Base-by-base conservation (phyloP, 345 rosid species). In the Pugionium dolabratum region DNA sequence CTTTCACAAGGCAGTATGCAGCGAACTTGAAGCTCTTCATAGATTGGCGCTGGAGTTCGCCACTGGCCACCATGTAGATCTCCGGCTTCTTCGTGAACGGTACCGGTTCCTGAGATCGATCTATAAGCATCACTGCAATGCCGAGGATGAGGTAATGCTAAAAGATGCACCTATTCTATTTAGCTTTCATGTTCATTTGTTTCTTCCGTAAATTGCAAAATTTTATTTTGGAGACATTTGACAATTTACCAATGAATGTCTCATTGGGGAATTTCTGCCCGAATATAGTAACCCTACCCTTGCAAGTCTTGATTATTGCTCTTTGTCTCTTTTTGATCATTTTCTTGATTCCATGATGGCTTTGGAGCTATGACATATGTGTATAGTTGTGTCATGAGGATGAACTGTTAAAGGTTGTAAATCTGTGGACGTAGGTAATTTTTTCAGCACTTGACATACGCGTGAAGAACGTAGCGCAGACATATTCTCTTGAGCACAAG, bases 361-460 rank as follows among this genome's bases (percentile, higher is more conserved):
- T 34, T 31, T 58, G 46, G 46, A 41, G 53, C 34, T 47, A 4
- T 58, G 59, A 1, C 40, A 28, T 48, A 31, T 70, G 57, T 66
- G 37, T 45, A 31, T 59, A 25, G 30, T 31, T 64, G 40, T 66
- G 33, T 54, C 25, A 4, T 48, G 75, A 42, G 53, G 76, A 34
- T 45, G 27, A 64, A 35, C 8, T 67, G 30, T 41, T 61, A 48
- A 62, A 48, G 39, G 48, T 41, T 61, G 59, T 7, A 3, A 32
- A 52, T 62, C 54, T 74, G 73, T 67, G 73, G 73, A 62, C 67
- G 54, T 61, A 91, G 98, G 98, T 92, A 9, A 92, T 92, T 62
- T 89, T 92, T 80, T 95, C 98, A 32, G 98, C 98, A 36, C 92
- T 92, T 73, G 98, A 92, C 72, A 83, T 78, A 69, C 95, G 96